Conservation (phyloP, 495 filamentous ascomycete genomes). For the Gamarada debralockiae region DNA sequence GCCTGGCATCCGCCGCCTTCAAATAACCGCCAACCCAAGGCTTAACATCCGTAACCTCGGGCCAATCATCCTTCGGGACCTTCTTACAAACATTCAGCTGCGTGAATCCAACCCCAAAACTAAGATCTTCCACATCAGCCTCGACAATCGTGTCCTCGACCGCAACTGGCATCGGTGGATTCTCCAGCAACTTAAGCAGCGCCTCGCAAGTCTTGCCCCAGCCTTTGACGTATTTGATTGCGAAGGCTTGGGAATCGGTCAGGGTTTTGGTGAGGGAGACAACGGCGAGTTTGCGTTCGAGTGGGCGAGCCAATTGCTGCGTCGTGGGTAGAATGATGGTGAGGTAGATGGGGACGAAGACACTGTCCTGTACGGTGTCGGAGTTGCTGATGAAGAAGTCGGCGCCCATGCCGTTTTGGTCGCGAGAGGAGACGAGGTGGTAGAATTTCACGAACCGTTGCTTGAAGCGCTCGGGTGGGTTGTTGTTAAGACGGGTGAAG, state of each 20-base stretch:
- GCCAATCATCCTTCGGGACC: constrained; percentile 65
- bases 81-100: constrained; percentile 83
- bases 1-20: constrained; percentile 49
- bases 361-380: constrained; percentile 72
- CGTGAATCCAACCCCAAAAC: constrained; percentile 92
- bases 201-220: constrained; percentile 86
- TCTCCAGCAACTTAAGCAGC: constrained; percentile 81
- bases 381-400: constrained; percentile 83
- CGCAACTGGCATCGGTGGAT: constrained; percentile 69
- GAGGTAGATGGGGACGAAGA: constrained; percentile 82
- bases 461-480: constrained; percentile 71
- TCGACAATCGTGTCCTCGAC: constrained; percentile 68
- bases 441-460: constrained; percentile 85
- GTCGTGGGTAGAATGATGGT: constrained; percentile 84
- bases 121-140: constrained; percentile 90
- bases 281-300: constrained; percentile 91
- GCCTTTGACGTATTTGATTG: constrained; percentile 65
- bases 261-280: constrained; percentile 88
- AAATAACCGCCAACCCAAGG: constrained; percentile 69
- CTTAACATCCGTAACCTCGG: constrained; percentile 75
- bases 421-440: constrained; percentile 77
- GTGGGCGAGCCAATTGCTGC: constrained; percentile 75
- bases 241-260: constrained; percentile 76
- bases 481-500: constrained; percentile 73
- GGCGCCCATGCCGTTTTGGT: constrained; percentile 72